phyloP scores from a whole-genome alignment of 169 alveolate genomes.

The Amoebophrya sp. region DNA sequence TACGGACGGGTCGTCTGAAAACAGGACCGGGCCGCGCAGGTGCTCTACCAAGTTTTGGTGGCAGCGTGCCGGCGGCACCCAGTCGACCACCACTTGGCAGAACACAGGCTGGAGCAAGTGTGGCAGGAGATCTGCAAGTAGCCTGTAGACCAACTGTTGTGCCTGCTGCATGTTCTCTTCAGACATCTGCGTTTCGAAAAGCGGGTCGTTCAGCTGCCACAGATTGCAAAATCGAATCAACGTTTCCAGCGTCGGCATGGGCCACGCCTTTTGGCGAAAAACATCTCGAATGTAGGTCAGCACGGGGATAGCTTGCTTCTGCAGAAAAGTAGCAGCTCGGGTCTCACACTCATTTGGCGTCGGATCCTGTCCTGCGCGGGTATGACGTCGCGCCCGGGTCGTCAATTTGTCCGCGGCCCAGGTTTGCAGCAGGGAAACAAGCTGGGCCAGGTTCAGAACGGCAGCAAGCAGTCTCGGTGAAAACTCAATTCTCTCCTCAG shows the following conservation, averaged over 20 bases:
- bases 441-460: too few relatives aligned
- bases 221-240: neutral
- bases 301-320: neutral
- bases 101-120: neutral
- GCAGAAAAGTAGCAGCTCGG: neutral
- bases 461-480: too few relatives aligned
- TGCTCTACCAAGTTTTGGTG: neutral
- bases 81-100: neutral
- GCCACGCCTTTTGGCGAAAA: neutral
- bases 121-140: neutral
- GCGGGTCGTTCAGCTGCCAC: neutral
- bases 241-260: neutral
- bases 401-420: too few relatives aligned
- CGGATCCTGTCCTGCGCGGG: too few relatives aligned
- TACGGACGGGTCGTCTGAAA: neutral
- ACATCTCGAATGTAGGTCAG: neutral
- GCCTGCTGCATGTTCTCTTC: neutral
- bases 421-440: too few relatives aligned
- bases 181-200: neutral
- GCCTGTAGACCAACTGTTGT: neutral
- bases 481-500: too few relatives aligned
- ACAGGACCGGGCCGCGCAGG: neutral
- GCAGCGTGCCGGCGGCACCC: neutral
- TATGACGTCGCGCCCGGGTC: too few relatives aligned
- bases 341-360: too few relatives aligned